phyloP scores from a whole-genome alignment of 2,329 filamentous ascomycete species.

The Eutypella sp. region DNA sequence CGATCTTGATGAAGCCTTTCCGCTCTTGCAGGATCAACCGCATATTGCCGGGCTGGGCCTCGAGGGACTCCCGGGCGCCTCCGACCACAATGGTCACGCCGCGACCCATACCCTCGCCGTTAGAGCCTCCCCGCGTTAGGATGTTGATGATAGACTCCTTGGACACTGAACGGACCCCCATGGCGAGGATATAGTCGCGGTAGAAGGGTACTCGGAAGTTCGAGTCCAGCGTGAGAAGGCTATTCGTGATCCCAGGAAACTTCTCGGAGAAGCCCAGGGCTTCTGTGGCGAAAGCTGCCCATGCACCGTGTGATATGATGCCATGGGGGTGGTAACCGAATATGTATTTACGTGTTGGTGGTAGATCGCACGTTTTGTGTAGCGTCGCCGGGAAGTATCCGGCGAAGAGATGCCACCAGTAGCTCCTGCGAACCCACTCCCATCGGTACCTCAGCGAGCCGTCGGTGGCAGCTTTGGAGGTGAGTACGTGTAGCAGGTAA shows the following conservation, averaged over 20 bases:
- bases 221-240: conserved; percentile 84
- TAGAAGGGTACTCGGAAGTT: conserved; percentile 95
- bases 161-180: conserved; percentile 85
- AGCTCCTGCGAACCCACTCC: conserved; percentile 65
- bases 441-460: conserved; percentile 72
- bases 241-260: conserved; percentile 94
- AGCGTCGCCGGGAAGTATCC: conserved; percentile 87
- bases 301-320: conserved; percentile 96
- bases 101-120: conserved; percentile 83
- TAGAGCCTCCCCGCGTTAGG: conserved; percentile 70
- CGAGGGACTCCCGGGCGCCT: conserved; percentile 85
- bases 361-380: conserved; percentile 76
- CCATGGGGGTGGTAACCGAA: conserved; percentile 97
- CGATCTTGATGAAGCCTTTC: conserved; percentile 92
- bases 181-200: conserved; percentile 84
- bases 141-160: conserved; percentile 89
- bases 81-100: conserved; percentile 95
- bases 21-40: conserved; percentile 76
- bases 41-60: conserved; percentile 73
- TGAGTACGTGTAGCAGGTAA: conserved; percentile 78
- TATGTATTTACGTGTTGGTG: conserved; percentile 84
- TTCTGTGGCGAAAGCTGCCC: conserved; percentile 85
- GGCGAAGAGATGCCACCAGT: conserved; percentile 83
- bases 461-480: conserved; percentile 71
- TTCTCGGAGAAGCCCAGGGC: conserved; percentile 80